Base-by-base conservation (phyloP, 2,329 filamentous ascomycete genomes). In the Domatiomyces globalis region DNA sequence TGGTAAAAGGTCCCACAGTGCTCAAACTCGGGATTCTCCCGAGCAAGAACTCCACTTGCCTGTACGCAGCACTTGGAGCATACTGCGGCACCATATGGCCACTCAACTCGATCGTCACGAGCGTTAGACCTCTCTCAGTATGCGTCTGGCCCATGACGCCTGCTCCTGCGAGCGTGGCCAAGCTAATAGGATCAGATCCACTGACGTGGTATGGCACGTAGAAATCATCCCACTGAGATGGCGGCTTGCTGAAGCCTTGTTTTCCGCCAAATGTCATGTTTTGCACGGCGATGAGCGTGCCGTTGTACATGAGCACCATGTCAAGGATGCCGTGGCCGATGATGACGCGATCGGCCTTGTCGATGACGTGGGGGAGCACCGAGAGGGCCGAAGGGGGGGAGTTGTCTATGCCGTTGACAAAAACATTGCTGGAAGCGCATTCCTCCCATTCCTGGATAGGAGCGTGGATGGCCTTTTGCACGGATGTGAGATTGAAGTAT, bases 211-310 rank as follows among this genome's bases (percentile, higher is more conserved):
- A 81, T 0, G 85, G 84, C 0, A 88, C 82, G 63, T 78, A 86
- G 62, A 86, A 81, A 1, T 80, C 78, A 49, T 79, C 74, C 48
- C 55, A 60, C 10, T 54, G 19, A 1, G 63, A 63, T 0, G 85
- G 85, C 0, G 68, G 65, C 1, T 65, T 63, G 56, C 81, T 76
- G 71, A 90, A 89, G 0, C 85, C 86, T 49, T 84, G 77, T 44
- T 73, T 64, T 4, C 84, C 85, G 52, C 79, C 78, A 80, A 81
- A 90, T 0, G 84, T 88, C 80, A 89, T 86, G 69, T 88, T 88
- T 63, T 90, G 85, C 53, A 89, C 81, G 1, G 76, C 75, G 5
- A 87, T 70, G 1, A 90, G 71, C 0, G 84, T 84, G 15, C 84
- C 85, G 63, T 85, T 84, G 60, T 74, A 71, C 20, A 83, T 70